phyloP scores from a whole-genome alignment of 768 basidiomycete species.

The Pholiota molesta region DNA sequence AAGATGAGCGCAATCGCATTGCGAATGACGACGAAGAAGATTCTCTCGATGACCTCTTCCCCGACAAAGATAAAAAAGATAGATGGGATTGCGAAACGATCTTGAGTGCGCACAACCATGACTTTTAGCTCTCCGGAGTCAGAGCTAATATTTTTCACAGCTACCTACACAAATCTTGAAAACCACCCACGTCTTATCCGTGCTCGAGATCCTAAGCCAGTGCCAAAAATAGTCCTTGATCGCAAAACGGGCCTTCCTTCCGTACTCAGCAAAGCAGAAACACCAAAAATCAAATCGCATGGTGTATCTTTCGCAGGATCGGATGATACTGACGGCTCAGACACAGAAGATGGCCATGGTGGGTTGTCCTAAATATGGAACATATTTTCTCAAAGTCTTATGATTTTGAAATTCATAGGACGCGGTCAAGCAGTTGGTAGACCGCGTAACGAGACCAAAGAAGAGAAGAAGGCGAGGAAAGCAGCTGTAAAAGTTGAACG shows the following conservation, averaged over 20 bases:
- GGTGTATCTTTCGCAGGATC: slow-evolving; percentile 17
- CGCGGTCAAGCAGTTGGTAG: slow-evolving; percentile 61
- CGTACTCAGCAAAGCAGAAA: slow-evolving; percentile 31
- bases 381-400: neutral
- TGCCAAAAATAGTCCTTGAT: slow-evolving; percentile 72
- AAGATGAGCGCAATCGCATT: slow-evolving; percentile 58
- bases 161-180: slow-evolving; percentile 95
- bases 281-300: slow-evolving; percentile 15
- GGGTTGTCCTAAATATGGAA: slow-evolving; percentile 1
- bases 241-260: slow-evolving; percentile 77
- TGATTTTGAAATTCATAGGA: slow-evolving; percentile 18
- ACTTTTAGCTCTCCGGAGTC: neutral
- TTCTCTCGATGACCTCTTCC: slow-evolving; percentile 38
- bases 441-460: slow-evolving; percentile 73
- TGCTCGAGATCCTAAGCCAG: slow-evolving; percentile 54
- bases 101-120: slow-evolving; percentile 61
- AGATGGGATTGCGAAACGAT: slow-evolving; percentile 98
- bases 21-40: slow-evolving; percentile 48
- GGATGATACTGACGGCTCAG: slow-evolving; percentile 30
- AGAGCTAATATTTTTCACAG: slow-evolving; percentile 41
- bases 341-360: slow-evolving; percentile 30
- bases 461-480: slow-evolving; percentile 76
- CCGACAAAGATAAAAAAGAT: slow-evolving; percentile 64
- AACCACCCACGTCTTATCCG: slow-evolving; percentile 93
- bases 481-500: slow-evolving; percentile 67